Evolutionary conservation across 768 basidiomycete genomes (phyloP).

Genomic region (Kwoniella sp.): DNA sequence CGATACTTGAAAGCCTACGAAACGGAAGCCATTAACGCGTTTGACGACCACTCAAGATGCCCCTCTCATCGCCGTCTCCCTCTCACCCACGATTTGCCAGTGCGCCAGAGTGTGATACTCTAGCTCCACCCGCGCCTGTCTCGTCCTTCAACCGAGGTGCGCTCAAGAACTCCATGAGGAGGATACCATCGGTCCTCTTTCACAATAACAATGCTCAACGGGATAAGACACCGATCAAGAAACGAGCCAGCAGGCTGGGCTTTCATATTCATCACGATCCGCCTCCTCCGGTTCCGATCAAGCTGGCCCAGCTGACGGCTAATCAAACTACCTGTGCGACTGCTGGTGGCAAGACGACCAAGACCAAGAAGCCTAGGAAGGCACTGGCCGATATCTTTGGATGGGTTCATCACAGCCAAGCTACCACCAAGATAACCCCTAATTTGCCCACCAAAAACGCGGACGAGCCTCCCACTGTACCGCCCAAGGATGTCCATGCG

Average conservation of each 20-base stretch:
- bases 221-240: conserved; percentile 18
- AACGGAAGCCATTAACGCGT: too few species aligned
- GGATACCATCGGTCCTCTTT: conserved; percentile 40
- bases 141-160: conserved; percentile 8
- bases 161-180: conserved; percentile 21
- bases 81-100: too few species aligned
- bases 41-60: too few species aligned
- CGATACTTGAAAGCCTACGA: too few species aligned
- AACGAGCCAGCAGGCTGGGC: conserved; percentile 9
- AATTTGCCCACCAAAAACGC: not conserved
- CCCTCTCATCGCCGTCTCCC: too few species aligned
- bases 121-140: not conserved
- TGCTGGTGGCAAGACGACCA: conserved; percentile 7
- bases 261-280: conserved; percentile 5
- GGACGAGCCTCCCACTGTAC: conserved; percentile 17
- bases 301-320: not conserved
- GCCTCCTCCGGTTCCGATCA: not conserved
- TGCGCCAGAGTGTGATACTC: too few species aligned
- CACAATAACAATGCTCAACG: too few species aligned
- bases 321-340: not conserved
- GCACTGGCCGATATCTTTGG: conserved; percentile 37
- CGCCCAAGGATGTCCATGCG: conserved; percentile 19
- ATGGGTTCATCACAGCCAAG: conserved; percentile 17
- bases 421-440: not conserved
- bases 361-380: conserved; percentile 33